Evolutionary conservation across 306 rosid genomes (phyloP).

Genomic region (Cicer judaicum): DNA sequence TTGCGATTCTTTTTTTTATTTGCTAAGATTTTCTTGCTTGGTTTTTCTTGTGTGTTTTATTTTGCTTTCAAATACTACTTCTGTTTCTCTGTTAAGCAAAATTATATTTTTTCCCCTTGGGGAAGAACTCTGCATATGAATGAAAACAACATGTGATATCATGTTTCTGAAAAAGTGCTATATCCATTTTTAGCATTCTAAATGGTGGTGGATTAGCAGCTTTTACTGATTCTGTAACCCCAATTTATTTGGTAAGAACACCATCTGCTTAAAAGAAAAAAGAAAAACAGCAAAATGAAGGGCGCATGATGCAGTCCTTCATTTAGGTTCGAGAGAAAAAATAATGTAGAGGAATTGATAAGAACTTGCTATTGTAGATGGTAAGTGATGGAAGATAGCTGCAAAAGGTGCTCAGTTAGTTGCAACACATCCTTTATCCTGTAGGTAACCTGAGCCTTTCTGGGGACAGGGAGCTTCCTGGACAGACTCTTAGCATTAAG

Average conservation of each 20-base stretch:
- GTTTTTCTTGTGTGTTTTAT: constrained; percentile 11
- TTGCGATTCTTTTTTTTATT: constrained; percentile 12
- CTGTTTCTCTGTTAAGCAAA: constrained; percentile 15
- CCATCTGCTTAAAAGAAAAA: not conserved
- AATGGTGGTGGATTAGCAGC: constrained; percentile 20
- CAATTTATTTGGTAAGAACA: constrained; percentile 11
- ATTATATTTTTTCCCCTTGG: not conserved
- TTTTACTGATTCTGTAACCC: constrained; percentile 33
- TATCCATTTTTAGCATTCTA: constrained; percentile 15
- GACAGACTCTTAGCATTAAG: not conserved
- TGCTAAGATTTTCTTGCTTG: constrained; percentile 17
- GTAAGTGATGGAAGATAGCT: too few relatives aligned
- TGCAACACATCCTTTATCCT: too few relatives aligned
- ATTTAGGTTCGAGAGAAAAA: too few relatives aligned
- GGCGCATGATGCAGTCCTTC: too few relatives aligned
- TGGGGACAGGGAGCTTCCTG: constrained; percentile 26
- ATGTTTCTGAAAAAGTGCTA: not conserved
- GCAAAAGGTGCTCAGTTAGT: too few relatives aligned
- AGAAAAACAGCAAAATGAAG: too few relatives aligned
- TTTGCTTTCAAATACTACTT: not conserved
- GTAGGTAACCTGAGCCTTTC: not conserved
- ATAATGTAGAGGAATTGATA: too few relatives aligned
- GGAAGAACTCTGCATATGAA: constrained; percentile 15
- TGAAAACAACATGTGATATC: constrained; percentile 2
- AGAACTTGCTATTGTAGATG: too few relatives aligned